Percentiles rank a stretch among this genome's conserved stretches.
phyloP scores from a whole-genome alignment of 768 basidiomycete genomes.

The Tylopilus plumbeoviolaceoides region DNA sequence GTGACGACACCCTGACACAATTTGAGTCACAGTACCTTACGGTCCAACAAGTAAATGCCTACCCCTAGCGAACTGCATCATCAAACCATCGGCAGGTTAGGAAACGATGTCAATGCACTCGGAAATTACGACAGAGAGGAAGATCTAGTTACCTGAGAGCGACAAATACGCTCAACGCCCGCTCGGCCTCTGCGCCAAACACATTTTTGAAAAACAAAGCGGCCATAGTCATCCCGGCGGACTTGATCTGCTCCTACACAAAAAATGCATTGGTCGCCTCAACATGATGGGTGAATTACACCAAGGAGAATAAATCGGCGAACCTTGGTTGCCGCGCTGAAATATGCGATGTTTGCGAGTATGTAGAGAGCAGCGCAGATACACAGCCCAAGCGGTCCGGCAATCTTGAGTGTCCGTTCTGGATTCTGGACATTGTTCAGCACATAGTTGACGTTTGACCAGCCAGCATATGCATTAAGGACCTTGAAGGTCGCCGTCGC shows the following conservation, averaged over 20 bases:
- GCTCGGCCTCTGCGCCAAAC: constrained; percentile 49
- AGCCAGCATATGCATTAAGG: constrained; percentile 47
- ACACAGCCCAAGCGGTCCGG: constrained; percentile 53
- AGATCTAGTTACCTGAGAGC: constrained; percentile 43
- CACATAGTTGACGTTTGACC: constrained; percentile 56
- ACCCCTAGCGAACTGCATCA: constrained; percentile 35
- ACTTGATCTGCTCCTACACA: constrained; percentile 40
- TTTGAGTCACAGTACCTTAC: background rate
- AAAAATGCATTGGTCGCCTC: background rate
- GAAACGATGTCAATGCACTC: background rate
- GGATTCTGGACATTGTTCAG: constrained; percentile 59
- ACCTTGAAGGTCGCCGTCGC: constrained; percentile 63
- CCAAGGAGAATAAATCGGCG: background rate
- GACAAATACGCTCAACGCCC: constrained; percentile 53
- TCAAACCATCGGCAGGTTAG: background rate
- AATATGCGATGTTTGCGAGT: constrained; percentile 57
- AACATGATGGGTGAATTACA: background rate
- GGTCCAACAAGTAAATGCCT: constrained; percentile 1
- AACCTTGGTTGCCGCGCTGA: constrained; percentile 34
- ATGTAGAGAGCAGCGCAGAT: constrained; percentile 52
- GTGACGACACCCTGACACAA: constrained; percentile 30
- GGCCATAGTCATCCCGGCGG: constrained; percentile 53
- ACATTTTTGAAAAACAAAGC: constrained; percentile 57
- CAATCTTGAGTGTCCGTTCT: constrained; percentile 57
- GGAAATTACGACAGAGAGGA: background rate